Evolutionary conservation across 306 rosid species (phyloP).

Genomic region (peach (Prunus persica)): Prunus_persica_NCBIv2 NC_034014.1:24867501-24868000

Average conservation of each 20-base stretch:
- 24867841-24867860: constrained; percentile 11
- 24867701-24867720: constrained; percentile 18
- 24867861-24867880: constrained; percentile 26
- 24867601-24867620: neutral
- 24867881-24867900: constrained; percentile 21
- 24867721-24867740: constrained; percentile 35
- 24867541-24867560: neutral
- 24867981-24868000: constrained; percentile 46
- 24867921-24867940: neutral
- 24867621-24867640: neutral
- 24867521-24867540: neutral
- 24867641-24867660: neutral
- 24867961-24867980: constrained; percentile 32
- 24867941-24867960: constrained; percentile 23
- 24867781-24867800: constrained; percentile 27
- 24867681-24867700: constrained; percentile 26
- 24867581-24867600: neutral
- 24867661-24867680: neutral
- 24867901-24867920: constrained; percentile 14
- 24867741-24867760: neutral
- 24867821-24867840: constrained; percentile 13
- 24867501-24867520: neutral
- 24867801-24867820: neutral
- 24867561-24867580: neutral
- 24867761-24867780: neutral